Base-by-base conservation (phyloP, 2,329 filamentous ascomycete species). In the Alternaria triticimaculans region DNA sequence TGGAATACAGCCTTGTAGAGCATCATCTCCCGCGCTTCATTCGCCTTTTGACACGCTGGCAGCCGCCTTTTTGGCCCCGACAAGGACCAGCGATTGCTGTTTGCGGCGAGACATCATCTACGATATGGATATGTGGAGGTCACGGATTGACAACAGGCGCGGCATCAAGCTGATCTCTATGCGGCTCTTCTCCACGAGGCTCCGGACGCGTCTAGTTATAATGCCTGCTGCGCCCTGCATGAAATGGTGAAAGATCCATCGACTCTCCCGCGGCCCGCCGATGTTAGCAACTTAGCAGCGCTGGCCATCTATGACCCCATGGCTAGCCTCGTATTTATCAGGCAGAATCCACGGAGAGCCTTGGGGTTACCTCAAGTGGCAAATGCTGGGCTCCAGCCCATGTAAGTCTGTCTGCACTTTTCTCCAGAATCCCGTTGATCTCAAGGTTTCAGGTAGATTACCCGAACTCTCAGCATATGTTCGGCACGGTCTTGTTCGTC, bases 181-280 rank as follows among this genome's bases (percentile, higher is more conserved):
- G 55, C 60, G 23, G 59, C 49, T 60, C 41, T 50, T 11, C 44
- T 3, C 7, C 0, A 59, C n/a, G 48, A 44, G 37, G 48, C 57
- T 59, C 15, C 12, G 14, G 2, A 15, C 4, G 5, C 15, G 49
- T 30, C 8, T 44, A 23, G 48, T 1, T 41, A 26, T 43, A 30
- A 60, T 48, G 30, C 25, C 44, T 15, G 30, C 44, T 28, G 30
- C 44, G 44, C 25, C 58, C 30, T 60, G 51, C 58, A 49, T 49
- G n/a, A 37, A 10, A 37, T 43, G 44, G 23, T 43, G 44, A 43
- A 43, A 25, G 15, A 41, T 15, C 18, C 28, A 12, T 21, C 49
- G 9, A 53, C 20, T 41, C 4, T 18, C n/a, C 30, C 37, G 14
- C 30, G n/a, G 49, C 49, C 20, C 28, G 12, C 49, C 28, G 28